phyloP scores from a whole-genome alignment of 441 rosid species.

The Cnidoscolus chayamansa region DNA sequence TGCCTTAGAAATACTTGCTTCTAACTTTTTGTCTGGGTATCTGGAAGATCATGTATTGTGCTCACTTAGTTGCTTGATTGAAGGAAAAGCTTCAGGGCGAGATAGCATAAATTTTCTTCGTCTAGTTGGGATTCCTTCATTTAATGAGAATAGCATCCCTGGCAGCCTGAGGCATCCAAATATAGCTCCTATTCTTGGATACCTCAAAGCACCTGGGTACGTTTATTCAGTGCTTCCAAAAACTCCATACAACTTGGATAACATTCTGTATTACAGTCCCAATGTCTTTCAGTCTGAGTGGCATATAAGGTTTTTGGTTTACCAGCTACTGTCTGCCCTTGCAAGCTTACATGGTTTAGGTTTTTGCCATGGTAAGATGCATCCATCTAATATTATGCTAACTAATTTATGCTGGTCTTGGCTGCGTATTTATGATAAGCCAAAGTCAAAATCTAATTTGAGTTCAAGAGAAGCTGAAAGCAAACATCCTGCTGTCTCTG shows the following conservation, averaged over 20 bases:
- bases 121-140: slow-evolving; percentile 62
- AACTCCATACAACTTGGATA: slow-evolving; percentile 71
- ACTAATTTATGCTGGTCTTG: slow-evolving; percentile 72
- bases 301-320: slow-evolving; percentile 61
- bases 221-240: slow-evolving; percentile 64
- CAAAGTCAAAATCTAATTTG: slow-evolving; percentile 31
- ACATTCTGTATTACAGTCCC: slow-evolving; percentile 71
- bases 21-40: slow-evolving; percentile 46
- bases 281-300: slow-evolving; percentile 64
- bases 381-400: slow-evolving; percentile 68
- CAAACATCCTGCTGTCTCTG: slow-evolving; percentile 26
- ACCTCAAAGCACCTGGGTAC: slow-evolving; percentile 47
- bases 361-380: slow-evolving; percentile 64
- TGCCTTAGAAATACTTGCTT: slow-evolving; percentile 50
- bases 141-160: slow-evolving; percentile 44
- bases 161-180: slow-evolving; percentile 85
- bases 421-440: slow-evolving; percentile 49
- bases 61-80: slow-evolving; percentile 56
- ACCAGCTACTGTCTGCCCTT: slow-evolving; percentile 78
- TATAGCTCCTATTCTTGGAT: slow-evolving; percentile 64
- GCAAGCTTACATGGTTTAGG: slow-evolving; percentile 66
- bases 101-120: slow-evolving; percentile 57
- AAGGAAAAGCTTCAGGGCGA: slow-evolving; percentile 67
- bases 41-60: slow-evolving; percentile 63
- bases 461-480: slow-evolving; percentile 24